phyloP scores from a whole-genome alignment of 805 yeast species.

The Hanseniaspora occidentalis region DNA sequence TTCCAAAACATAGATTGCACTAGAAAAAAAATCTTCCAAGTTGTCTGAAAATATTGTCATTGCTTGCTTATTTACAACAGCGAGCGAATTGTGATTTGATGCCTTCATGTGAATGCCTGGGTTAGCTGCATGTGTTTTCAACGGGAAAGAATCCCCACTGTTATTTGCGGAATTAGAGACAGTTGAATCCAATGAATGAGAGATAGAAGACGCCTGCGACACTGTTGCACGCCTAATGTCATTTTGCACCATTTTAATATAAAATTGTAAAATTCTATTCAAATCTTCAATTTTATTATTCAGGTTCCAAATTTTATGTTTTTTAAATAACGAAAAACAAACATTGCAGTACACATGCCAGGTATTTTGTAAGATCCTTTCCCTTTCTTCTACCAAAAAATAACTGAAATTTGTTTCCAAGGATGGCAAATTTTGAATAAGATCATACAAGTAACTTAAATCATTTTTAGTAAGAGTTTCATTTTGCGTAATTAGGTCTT shows the following conservation, averaged over 20 bases:
- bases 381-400: slow-evolving; percentile 19
- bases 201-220: background rate
- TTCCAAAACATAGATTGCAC: slow-evolving; percentile 22
- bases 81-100: no score
- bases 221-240: background rate
- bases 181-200: background rate
- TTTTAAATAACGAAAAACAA: slow-evolving; percentile 18
- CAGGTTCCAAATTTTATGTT: slow-evolving; percentile 20
- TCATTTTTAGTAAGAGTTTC: background rate
- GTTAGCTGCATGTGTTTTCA: background rate
- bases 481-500: background rate
- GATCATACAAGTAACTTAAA: background rate
- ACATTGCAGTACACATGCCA: slow-evolving; percentile 23
- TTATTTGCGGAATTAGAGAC: background rate
- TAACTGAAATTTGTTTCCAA: slow-evolving; percentile 20
- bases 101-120: background rate
- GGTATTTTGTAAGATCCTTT: slow-evolving; percentile 18
- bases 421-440: slow-evolving; percentile 21
- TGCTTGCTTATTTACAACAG: background rate
- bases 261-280: slow-evolving; percentile 3
- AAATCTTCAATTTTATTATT: slow-evolving; percentile 21
- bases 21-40: background rate
- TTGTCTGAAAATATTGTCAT: slow-evolving; percentile 1
- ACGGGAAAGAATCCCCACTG: background rate
- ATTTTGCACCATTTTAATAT: background rate